Evolutionary conservation across 2,329 filamentous ascomycete species (phyloP).

Genomic region (Colletotrichum filicis): DNA sequence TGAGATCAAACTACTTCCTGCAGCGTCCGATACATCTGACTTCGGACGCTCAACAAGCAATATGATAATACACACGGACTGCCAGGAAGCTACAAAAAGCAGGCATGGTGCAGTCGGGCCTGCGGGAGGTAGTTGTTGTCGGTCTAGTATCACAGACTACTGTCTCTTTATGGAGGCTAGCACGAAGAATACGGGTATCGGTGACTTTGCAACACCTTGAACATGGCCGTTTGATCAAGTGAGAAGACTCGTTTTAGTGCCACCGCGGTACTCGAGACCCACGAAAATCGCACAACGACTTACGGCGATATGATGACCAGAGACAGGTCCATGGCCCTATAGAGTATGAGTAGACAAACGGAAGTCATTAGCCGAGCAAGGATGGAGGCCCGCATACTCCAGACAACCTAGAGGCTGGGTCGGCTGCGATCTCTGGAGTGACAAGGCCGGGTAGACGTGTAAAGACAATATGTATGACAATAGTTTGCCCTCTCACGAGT

Average conservation of each 20-base stretch:
- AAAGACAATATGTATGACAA: neutral
- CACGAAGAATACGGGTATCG: neutral
- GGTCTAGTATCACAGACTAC: neutral
- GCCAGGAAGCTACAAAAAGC: neutral
- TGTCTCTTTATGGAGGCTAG: neutral
- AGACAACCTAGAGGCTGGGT: neutral
- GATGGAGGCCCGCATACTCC: neutral
- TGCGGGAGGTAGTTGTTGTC: neutral
- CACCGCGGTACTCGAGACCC: slow-evolving; percentile 27
- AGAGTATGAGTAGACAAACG: neutral
- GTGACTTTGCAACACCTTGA: neutral
- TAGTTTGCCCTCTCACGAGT: neutral
- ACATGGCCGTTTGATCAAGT: neutral
- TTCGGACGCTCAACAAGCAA: neutral
- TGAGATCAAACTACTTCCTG: slow-evolving; percentile 7
- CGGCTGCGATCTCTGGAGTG: neutral
- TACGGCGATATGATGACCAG: neutral
- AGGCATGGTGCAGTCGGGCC: neutral
- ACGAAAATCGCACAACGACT: neutral
- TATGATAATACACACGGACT: neutral
- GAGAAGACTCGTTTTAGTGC: neutral
- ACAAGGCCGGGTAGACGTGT: neutral
- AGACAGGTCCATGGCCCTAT: neutral
- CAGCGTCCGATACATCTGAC: slow-evolving; percentile 8
- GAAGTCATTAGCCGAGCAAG: neutral